These are phyloP conservation scores for Candida silvicultrix DNA, from an alignment of 805 yeast species.

Conservation along the genomic window DNA sequence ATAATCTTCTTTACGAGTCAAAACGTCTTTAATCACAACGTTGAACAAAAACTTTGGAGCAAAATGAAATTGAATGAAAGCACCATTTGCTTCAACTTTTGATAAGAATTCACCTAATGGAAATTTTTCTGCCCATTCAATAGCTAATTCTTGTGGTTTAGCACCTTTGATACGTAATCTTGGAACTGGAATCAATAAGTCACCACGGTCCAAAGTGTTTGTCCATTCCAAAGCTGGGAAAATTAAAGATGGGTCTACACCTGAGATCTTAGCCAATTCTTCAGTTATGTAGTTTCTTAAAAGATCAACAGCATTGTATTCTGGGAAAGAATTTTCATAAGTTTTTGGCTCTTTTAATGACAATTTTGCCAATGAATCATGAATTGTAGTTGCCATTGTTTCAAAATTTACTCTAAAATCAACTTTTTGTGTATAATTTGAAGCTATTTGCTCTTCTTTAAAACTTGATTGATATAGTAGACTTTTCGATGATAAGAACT, in stretches of 20 bases:
- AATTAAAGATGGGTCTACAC: constrained; percentile 62
- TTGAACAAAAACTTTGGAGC: constrained; percentile 58
- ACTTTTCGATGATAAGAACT: background rate
- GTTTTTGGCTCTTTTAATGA: constrained; percentile 35
- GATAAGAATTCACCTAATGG: constrained; percentile 64
- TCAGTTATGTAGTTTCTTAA: constrained; percentile 85
- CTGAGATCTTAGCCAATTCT: constrained; percentile 67
- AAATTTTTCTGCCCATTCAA: constrained; percentile 73
- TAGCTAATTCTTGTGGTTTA: constrained; percentile 68
- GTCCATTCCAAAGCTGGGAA: constrained; percentile 88
- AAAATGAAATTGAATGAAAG: constrained; percentile 86
- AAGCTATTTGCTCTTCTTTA: background rate
- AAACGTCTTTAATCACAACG: constrained; percentile 63
- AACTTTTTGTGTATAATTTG: background rate
- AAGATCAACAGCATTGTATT: constrained; percentile 75
- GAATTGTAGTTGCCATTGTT: constrained; percentile 19
- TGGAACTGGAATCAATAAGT: constrained; percentile 87
- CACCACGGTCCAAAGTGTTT: constrained; percentile 82
- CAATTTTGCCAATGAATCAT: constrained; percentile 26
- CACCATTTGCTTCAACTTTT: constrained; percentile 78
- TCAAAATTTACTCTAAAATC: background rate
- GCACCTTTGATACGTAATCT: constrained; percentile 80
- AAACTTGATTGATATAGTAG: background rate
- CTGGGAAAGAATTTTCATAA: constrained; percentile 62
- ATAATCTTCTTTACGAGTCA: constrained; percentile 50